Base-by-base conservation (phyloP, 768 basidiomycete species). In the Dioszegia hungarica region DNA sequence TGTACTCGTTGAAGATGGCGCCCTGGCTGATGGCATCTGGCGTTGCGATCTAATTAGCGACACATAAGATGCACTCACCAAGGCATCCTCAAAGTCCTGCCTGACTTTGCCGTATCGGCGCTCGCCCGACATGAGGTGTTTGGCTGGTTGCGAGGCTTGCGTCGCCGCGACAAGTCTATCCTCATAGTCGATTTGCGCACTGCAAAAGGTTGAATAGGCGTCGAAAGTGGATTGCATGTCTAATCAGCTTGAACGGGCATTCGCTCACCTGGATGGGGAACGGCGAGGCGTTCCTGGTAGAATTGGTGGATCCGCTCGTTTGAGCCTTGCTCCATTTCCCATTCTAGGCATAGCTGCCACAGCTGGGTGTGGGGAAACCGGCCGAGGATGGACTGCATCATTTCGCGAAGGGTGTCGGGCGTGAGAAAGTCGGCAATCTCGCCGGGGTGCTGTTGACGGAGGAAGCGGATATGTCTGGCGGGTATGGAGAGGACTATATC, bases 161-260 rank as follows among this genome's bases (percentile, higher is more conserved):
- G 90, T 90, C 2, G 90, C 91, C 0, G 82, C 75, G 17, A 94
- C 81, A 24, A 97, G 82, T 6, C 86, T 76, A 0, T 79, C 64
- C 68, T 94, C 91, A 70, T 98, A 98, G 39, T 86, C 81, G n/a
- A 81, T 77, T 0, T 87, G 82, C 53, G 83, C 82, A 0, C 90
- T 89, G 15, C 90, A 89, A 77, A 97, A 95, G 0, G 86, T 82
- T 0, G 93, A 95, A 73, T 94, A 98, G 1, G 83, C 80, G 66
- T 89, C 85, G 54, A 86, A 85, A 0, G 91, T 93, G 14, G 87
- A 83, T 37, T 90, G 89, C 54, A 85, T 81, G 57, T 83, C 90
- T 92, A 41, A 34, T 67, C 40, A 67, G 61, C 56, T 33, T 14
- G 28, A 5, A 22, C 14, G 5, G 33, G 8, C 9, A 20, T 5